Evolutionary conservation across 371 early-diverging fungal genomes (phyloP).

Genomic region (Mucor indicus): DNA sequence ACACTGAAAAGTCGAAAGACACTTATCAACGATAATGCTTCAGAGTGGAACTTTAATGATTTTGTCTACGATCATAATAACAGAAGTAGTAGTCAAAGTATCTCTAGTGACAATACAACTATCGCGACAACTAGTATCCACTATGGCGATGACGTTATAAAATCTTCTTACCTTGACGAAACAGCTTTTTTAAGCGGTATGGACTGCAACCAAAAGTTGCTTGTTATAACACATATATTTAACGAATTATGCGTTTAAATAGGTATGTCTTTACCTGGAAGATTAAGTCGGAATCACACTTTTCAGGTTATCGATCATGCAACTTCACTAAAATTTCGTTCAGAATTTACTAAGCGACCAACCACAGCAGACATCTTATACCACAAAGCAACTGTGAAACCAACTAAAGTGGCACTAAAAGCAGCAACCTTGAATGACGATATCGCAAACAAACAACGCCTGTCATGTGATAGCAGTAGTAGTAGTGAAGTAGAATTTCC

Average conservation of each 20-base stretch:
- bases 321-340: slow-evolving; percentile 5
- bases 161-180: background rate
- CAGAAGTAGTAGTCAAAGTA: background rate
- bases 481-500: background rate
- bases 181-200: background rate
- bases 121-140: too few species aligned
- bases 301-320: slow-evolving; percentile 8
- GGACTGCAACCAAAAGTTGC: background rate
- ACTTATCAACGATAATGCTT: background rate
- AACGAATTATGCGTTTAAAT: background rate
- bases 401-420: background rate
- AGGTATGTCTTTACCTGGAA: background rate
- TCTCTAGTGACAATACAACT: background rate
- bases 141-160: background rate
- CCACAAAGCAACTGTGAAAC: background rate
- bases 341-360: background rate
- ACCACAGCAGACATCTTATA: background rate
- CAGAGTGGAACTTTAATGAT: background rate
- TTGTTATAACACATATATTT: background rate
- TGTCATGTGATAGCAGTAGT: background rate
- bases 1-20: background rate
- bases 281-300: background rate
- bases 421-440: background rate
- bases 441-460: background rate
- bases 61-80: too few species aligned